A percentile compares a stretch with the other conserved stretches of the same genome.
phyloP scores from a whole-genome alignment of 208 protist species.

The Herpetomonas muscarum region DNA sequence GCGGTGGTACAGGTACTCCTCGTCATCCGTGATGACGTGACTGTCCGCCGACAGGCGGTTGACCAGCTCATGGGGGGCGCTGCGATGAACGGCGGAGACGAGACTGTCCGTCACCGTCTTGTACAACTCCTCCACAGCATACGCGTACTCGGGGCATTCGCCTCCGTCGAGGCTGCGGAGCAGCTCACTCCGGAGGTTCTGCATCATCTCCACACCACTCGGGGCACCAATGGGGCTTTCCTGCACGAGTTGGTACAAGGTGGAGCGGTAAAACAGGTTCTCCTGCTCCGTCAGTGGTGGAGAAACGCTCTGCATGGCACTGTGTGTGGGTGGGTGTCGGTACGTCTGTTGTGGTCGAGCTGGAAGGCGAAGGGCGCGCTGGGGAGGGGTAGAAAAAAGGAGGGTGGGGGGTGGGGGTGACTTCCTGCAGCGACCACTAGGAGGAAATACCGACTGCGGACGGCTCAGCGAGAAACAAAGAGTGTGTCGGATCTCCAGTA shows the following conservation, averaged over 20 bases:
- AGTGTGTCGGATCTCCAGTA: too few relatives aligned
- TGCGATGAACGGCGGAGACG: constrained; percentile 72
- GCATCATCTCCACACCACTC: constrained; percentile 71
- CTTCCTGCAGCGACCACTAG: too few relatives aligned
- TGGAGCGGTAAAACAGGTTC: constrained; percentile 70
- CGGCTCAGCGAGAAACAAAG: too few relatives aligned
- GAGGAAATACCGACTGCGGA: too few relatives aligned
- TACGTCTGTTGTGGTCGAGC: too few relatives aligned
- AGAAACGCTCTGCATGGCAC: constrained; percentile 7
- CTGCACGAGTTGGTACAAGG: constrained; percentile 71
- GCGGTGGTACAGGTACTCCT: constrained; percentile 72
- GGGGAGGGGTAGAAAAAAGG: too few relatives aligned
- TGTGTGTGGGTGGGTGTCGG: not conserved
- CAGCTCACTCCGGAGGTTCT: constrained; percentile 67
- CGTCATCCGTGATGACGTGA: constrained; percentile 78
- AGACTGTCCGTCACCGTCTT: constrained; percentile 83
- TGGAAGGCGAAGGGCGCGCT: too few relatives aligned
- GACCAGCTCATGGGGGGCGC: constrained; percentile 77
- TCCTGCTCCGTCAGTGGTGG: constrained; percentile 32
- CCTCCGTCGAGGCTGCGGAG: constrained; percentile 50
- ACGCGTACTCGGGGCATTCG: constrained; percentile 62
- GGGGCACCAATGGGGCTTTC: constrained; percentile 59
- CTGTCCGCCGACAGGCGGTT: constrained; percentile 62
- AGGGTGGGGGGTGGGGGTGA: too few relatives aligned
- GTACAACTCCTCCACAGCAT: constrained; percentile 66